phyloP scores from a whole-genome alignment of 2,329 filamentous ascomycete species.

The Achaetomium macrosporum region DNA sequence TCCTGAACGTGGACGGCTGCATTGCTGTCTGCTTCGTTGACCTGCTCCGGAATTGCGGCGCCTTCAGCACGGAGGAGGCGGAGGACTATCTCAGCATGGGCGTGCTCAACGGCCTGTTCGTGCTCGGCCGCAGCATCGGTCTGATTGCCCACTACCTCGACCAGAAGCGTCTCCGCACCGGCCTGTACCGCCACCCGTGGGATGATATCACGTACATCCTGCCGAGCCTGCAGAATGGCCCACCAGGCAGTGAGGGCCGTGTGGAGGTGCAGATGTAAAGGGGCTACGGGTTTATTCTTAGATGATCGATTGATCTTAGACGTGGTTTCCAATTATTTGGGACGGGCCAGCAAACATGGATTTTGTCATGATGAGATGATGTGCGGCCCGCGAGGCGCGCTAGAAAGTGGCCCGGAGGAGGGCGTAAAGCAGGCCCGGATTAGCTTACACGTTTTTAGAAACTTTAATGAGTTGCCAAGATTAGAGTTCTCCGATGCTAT shows the following conservation, averaged over 20 bases:
- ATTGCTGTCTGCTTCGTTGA: constrained; percentile 99
- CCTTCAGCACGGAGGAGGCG: constrained; percentile 91
- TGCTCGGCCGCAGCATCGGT: constrained; percentile 94
- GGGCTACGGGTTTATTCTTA: constrained; percentile 8
- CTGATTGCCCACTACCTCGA: constrained; percentile 99
- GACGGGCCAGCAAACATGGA: constrained; percentile 2
- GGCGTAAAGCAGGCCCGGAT: neutral
- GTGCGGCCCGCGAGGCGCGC: neutral
- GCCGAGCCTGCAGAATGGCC: constrained; percentile 66
- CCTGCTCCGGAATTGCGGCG: constrained; percentile 93
- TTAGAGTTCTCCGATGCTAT: neutral
- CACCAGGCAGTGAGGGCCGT: constrained; percentile 72
- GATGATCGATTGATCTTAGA: neutral
- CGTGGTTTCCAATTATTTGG: constrained; percentile 3
- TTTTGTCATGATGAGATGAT: constrained; percentile 5
- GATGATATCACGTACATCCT: constrained; percentile 96
- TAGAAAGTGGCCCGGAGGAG: neutral
- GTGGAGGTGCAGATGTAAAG: constrained; percentile 77
- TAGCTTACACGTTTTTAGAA: constrained; percentile 7
- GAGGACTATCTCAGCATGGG: constrained; percentile 99
- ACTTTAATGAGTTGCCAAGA: constrained; percentile 12
- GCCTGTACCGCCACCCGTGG: constrained; percentile 98
- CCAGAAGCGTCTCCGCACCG: constrained; percentile 98
- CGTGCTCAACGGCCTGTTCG: constrained; percentile 98
- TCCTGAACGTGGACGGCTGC: constrained; percentile 97